Evolutionary conservation across 148 eudicot species (phyloP), one percentile per base, ranked within the genome.

Genomic region (Rhododendron ovatum): DNA sequence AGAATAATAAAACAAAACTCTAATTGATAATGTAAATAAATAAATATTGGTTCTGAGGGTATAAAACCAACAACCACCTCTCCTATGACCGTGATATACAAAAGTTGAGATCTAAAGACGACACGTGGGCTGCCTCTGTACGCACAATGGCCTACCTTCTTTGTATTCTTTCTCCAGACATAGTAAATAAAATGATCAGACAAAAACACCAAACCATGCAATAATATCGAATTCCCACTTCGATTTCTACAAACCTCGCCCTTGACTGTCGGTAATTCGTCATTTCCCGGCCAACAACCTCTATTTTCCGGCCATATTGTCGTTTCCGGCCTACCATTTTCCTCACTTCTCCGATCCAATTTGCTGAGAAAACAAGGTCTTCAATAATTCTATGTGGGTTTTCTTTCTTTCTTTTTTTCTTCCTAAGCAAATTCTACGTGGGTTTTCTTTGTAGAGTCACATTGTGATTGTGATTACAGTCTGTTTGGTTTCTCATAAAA

Each of bases 301-400:
- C 73, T 26, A 24, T 75, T 73, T 84, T 78, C 86, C 88, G 85
- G 82, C 90, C 51, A 84, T 76, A 18, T 75, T 59, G 80, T 85
- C 48, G 43, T 59, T 83, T 87, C 59, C 51, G 83, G 87, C 84
- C 17, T 48, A 83, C 65, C 78, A 51, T n/a, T 85, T 45, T 63
- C n/a, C 59, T 74, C 39, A 2, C 67, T 50, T 39, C 71, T 80
- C 82, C 55, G 7, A 71, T 63, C 9, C 48, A 48, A 39, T 15
- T 17, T 48, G 7, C 5, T 51, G 45, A 0, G 43, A 33, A 81
- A 84, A 26, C 6, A 39, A 89, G 87, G 88, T 87, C 50, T 30
- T n/a, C 30, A 24, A 41, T 67, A 37, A 80, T 73, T 67, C 77
- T 12, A 57, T 28, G 14, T 85, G 63, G 86, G 71, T 10, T 24